Conservation (phyloP, 805 yeast species). For the Phaffomyces antillensis region DNA sequence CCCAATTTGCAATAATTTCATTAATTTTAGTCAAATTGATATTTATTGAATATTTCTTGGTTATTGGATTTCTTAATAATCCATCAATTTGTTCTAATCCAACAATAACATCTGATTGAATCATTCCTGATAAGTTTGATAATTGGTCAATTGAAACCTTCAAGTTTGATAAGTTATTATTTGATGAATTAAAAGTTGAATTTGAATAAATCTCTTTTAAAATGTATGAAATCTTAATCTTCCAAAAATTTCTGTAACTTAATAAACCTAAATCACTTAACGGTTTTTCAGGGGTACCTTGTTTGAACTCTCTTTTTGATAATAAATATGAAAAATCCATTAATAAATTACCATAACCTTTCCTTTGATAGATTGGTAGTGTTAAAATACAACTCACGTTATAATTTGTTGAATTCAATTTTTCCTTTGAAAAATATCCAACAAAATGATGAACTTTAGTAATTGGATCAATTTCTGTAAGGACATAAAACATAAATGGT, state of each 20-base stretch:
- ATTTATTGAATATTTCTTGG: constrained; percentile 44
- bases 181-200: neutral
- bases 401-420: constrained; percentile 62
- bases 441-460: constrained; percentile 61
- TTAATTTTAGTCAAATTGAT: constrained; percentile 41
- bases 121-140: constrained; percentile 75
- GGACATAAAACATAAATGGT: constrained; percentile 83
- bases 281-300: constrained; percentile 96
- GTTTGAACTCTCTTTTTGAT: constrained; percentile 63
- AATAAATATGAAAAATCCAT: constrained; percentile 86
- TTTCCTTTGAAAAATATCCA: constrained; percentile 91
- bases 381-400: constrained; percentile 90
- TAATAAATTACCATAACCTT: constrained; percentile 82
- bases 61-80: constrained; percentile 39
- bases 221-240: constrained; percentile 46
- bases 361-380: constrained; percentile 77
- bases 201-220: constrained; percentile 14
- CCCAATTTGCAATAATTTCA: constrained; percentile 41
- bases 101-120: constrained; percentile 75
- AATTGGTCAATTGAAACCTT: constrained; percentile 51
- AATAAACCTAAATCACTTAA: constrained; percentile 77
- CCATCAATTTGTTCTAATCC: constrained; percentile 75
- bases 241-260: constrained; percentile 88
- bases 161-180: constrained; percentile 3
- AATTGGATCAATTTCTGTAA: constrained; percentile 56